phyloP scores from a whole-genome alignment of 2,329 filamentous ascomycete genomes.

The Botrytis elliptica region DNA sequence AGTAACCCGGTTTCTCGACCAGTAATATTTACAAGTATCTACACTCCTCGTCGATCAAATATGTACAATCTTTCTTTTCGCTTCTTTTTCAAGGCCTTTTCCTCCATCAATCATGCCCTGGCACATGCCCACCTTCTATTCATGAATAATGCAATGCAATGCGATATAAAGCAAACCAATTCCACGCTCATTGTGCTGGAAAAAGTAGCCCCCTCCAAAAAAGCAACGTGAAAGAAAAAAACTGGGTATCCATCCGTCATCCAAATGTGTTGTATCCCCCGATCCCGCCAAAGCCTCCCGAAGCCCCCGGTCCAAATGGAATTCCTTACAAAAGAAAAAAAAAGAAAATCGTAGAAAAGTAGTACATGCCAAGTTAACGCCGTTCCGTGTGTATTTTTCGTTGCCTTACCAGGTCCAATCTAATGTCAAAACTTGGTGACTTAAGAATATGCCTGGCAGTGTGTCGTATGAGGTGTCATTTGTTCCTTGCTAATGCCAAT shows the following conservation, averaged over 20 bases:
- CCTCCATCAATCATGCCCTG: not conserved
- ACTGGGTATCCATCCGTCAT: constrained; percentile 17
- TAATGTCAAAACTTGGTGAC: not conserved
- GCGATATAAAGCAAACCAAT: constrained; percentile 6
- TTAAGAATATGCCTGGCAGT: not conserved
- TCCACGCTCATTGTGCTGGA: not conserved
- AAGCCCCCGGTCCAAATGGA: not conserved
- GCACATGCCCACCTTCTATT: constrained; percentile 5
- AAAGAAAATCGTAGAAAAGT: not conserved
- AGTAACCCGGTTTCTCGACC: not conserved
- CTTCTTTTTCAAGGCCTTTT: not conserved
- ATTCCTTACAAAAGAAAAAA: not conserved
- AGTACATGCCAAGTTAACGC: not conserved
- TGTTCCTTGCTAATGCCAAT: not conserved
- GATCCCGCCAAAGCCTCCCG: not conserved
- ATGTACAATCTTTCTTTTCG: not conserved
- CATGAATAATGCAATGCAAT: constrained; percentile 1
- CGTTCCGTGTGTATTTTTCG: constrained; percentile 9
- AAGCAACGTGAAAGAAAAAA: not conserved
- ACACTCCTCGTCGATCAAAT: not conserved
- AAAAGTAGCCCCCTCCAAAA: not conserved
- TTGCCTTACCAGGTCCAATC: constrained; percentile 7
- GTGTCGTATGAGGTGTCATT: not conserved
- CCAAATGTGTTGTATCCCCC: constrained; percentile 7
- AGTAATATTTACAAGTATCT: constrained; percentile 13